A percentile compares a stretch with the other conserved stretches of the same genome.
phyloP scores from a whole-genome alignment of 2,329 filamentous ascomycete genomes.

The Fusarium buharicum region DNA sequence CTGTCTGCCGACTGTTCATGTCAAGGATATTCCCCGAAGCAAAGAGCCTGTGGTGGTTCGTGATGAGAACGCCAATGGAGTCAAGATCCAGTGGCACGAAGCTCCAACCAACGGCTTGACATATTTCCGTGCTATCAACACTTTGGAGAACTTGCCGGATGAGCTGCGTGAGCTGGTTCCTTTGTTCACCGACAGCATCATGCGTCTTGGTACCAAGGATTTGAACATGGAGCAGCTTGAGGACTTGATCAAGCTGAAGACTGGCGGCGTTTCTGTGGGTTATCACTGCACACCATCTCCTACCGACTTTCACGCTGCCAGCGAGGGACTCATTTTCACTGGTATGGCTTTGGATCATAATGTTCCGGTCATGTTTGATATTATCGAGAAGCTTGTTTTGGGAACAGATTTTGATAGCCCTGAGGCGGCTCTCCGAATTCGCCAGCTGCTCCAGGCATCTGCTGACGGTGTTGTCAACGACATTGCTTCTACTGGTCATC shows the following conservation, averaged over 20 bases:
- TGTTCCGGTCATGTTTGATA: conserved; percentile 88
- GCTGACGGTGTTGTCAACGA: conserved; percentile 91
- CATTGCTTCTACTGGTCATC: conserved; percentile 89
- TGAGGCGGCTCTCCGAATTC: conserved; percentile 82
- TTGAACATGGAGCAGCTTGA: conserved; percentile 95
- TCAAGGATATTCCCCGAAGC: conserved; percentile 85
- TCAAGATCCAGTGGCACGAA: conserved; percentile 87
- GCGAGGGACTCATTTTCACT: conserved; percentile 84
- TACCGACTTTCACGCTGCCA: conserved; percentile 73
- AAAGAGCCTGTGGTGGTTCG: conserved; percentile 70
- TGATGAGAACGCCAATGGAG: conserved; percentile 72
- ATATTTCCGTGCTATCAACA: conserved; percentile 91
- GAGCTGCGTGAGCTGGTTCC: conserved; percentile 87
- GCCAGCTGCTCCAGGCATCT: conserved; percentile 85
- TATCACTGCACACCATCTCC: conserved; percentile 87
- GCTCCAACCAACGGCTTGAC: conserved; percentile 95
- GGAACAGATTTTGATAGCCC: conserved; percentile 92
- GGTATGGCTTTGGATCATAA: conserved; percentile 92
- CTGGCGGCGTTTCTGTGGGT: conserved; percentile 85
- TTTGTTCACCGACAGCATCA: conserved; percentile 89
- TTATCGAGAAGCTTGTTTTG: conserved; percentile 80
- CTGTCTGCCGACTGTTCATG: conserved; percentile 86
- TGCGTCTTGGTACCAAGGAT: conserved; percentile 89
- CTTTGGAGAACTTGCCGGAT: conserved; percentile 80
- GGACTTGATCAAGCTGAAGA: conserved; percentile 95